These are phyloP conservation scores for Lactarius psammicola DNA, from an alignment of 768 basidiomycete genomes.

Conservation along the genomic window DNA sequence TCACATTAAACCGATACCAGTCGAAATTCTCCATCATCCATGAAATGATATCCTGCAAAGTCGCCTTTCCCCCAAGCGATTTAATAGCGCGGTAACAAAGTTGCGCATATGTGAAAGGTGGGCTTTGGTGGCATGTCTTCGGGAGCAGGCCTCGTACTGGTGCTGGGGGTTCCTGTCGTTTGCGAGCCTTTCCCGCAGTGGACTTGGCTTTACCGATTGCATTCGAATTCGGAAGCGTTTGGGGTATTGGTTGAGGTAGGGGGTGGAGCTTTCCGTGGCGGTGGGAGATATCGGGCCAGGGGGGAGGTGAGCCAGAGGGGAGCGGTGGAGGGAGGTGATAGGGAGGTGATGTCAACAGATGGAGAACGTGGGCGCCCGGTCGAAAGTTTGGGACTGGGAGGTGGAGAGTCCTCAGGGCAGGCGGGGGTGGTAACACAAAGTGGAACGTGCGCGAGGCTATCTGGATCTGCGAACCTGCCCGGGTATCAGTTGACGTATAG, in stretches of 20 bases:
- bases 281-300: slow-evolving; percentile 46
- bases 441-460: slow-evolving; percentile 97
- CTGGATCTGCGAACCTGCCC: slow-evolving; percentile 86
- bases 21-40: slow-evolving; percentile 91
- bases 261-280: slow-evolving; percentile 48
- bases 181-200: slow-evolving; percentile 20
- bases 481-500: slow-evolving; percentile 27
- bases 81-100: slow-evolving; percentile 89
- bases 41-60: slow-evolving; percentile 84
- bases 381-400: slow-evolving; percentile 75
- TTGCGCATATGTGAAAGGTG: slow-evolving; percentile 86
- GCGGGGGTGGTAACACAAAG: slow-evolving; percentile 90
- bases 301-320: slow-evolving; percentile 72
- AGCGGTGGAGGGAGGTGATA: slow-evolving; percentile 81
- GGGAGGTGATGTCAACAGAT: slow-evolving; percentile 68
- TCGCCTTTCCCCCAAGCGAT: slow-evolving; percentile 78
- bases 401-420: slow-evolving; percentile 75
- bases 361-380: slow-evolving; percentile 64
- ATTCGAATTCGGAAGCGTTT: slow-evolving; percentile 63
- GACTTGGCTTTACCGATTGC: slow-evolving; percentile 39
- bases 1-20: slow-evolving; percentile 85
- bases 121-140: slow-evolving; percentile 86
- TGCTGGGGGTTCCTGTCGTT: slow-evolving; percentile 35
- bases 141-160: slow-evolving; percentile 49
- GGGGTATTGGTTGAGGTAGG: slow-evolving; percentile 42